phyloP scores from a whole-genome alignment of 129 eudicot genomes.

The Flaveria brownii region DNA sequence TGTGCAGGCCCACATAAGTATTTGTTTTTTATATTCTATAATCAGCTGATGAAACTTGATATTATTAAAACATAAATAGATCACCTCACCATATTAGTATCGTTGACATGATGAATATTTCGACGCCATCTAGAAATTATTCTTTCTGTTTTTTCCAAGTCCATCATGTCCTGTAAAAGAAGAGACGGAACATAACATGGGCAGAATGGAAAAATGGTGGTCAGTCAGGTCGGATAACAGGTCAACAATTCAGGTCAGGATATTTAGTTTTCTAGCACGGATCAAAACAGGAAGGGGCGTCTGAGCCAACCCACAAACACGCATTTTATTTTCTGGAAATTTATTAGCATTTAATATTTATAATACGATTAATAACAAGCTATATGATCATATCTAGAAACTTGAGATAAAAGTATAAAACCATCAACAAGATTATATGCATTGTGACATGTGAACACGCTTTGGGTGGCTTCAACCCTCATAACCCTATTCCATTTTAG shows the following conservation, averaged over 20 bases:
- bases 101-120: conserved; percentile 78
- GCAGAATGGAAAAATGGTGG: not conserved
- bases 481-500: not conserved
- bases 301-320: not conserved
- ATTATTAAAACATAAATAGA: conserved; percentile 11
- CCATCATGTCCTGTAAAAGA: conserved; percentile 83
- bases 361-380: not conserved
- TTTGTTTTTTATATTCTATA: conserved; percentile 5
- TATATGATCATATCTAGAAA: not conserved
- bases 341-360: not conserved
- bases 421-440: not conserved
- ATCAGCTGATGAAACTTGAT: not conserved
- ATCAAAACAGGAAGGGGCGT: not conserved
- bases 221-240: too few species aligned
- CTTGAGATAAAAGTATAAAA: not conserved
- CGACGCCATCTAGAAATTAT: conserved; percentile 67
- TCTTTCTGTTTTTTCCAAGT: conserved; percentile 65
- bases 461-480: not conserved
- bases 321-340: not conserved
- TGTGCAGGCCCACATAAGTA: conserved; percentile 31
- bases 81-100: conserved; percentile 55
- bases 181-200: not conserved
- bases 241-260: too few species aligned
- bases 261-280: too few species aligned
- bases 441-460: not conserved